Evolutionary conservation across 768 basidiomycete genomes (phyloP).

Genomic region (Termitomyces heimii): DNA sequence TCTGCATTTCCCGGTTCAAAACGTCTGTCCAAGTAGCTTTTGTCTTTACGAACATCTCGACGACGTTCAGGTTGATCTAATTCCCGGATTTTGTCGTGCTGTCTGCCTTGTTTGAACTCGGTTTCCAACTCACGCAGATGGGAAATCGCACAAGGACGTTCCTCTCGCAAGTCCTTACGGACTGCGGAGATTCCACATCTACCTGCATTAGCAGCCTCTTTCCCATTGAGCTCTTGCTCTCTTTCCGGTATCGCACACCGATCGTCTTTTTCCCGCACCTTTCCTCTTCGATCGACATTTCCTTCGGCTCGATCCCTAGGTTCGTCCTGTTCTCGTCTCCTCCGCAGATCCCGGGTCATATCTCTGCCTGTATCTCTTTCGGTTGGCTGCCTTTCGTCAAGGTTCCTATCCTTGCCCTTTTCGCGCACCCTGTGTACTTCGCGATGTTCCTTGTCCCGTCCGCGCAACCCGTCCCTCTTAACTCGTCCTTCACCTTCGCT

Average conservation of each 20-base stretch:
- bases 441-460: conserved; percentile 3
- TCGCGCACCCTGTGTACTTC: conserved; percentile 4
- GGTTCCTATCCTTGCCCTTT: conserved; percentile 4
- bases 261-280: conserved; percentile 15
- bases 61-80: conserved; percentile 6
- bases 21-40: conserved; percentile 11
- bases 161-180: background rate
- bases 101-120: background rate
- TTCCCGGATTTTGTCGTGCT: background rate
- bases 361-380: conserved; percentile 9
- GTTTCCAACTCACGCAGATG: background rate
- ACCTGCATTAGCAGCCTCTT: background rate
- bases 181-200: background rate
- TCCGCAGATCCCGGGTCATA: conserved; percentile 2
- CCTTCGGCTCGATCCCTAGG: conserved; percentile 14
- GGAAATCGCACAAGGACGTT: background rate
- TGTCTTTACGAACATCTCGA: conserved; percentile 10
- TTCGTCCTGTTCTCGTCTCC: conserved; percentile 7
- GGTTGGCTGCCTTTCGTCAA: background rate
- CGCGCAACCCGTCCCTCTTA: conserved; percentile 10
- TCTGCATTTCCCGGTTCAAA: conserved; percentile 4
- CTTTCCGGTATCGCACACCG: background rate
- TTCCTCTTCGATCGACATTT: conserved; percentile 10
- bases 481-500: conserved; percentile 7
- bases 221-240: conserved; percentile 8